phyloP scores from a whole-genome alignment of 208 protist genomes.

The Trypanosoma theileri region DNA sequence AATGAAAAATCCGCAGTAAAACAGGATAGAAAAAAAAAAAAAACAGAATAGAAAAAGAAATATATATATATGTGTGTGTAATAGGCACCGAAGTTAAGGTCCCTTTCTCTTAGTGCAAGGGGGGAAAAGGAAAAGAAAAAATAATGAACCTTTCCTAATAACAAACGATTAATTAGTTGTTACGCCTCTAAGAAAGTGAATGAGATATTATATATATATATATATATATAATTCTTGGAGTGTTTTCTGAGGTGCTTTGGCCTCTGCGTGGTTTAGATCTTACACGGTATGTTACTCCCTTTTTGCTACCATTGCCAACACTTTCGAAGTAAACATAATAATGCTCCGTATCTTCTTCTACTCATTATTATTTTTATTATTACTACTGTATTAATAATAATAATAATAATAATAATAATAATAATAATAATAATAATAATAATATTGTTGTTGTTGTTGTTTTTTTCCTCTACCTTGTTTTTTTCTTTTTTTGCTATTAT shows the following conservation, averaged over 20 bases:
- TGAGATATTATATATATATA: slow-evolving; percentile 16
- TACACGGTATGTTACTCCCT: no score
- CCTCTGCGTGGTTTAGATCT: background rate
- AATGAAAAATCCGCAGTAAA: background rate
- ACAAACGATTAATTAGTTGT: slow-evolving; percentile 2
- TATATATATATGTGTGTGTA: background rate
- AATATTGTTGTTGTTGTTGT: slow-evolving; percentile 6
- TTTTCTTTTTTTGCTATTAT: slow-evolving; percentile 13
- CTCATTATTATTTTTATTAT: no score
- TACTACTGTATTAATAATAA: background rate
- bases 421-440: background rate
- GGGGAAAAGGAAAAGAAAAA: slow-evolving; percentile 1
- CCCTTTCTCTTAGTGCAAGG: background rate
- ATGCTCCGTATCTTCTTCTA: no score
- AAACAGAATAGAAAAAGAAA: background rate
- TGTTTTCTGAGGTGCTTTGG: background rate
- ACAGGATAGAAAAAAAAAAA: background rate
- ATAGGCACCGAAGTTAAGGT: background rate
- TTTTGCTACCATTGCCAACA: no score
- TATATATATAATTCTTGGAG: slow-evolving; percentile 14
- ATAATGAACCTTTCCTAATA: slow-evolving; percentile 3
- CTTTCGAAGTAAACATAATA: no score
- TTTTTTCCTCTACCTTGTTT: background rate
- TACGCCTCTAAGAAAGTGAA: background rate
- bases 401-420: background rate